A percentile compares a stretch with the other conserved stretches of the same genome.
Evolutionary conservation across 202 grass and related monocot species (phyloP).

Genomic region (Bolboschoenoplectus hybrid): DNA sequence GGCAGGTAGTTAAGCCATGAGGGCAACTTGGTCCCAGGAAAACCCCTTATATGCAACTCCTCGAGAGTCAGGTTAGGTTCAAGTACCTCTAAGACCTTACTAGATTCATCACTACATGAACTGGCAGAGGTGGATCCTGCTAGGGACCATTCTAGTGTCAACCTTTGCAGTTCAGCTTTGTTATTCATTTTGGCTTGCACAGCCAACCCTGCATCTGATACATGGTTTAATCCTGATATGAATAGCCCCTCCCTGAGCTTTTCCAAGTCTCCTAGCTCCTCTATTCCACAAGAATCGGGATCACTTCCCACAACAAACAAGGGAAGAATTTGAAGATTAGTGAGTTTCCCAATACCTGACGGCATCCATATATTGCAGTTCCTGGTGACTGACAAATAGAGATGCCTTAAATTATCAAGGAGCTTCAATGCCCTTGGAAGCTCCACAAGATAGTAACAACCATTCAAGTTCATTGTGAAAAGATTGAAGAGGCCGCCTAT

Average conservation of each 20-base stretch:
- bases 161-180: slow-evolving; percentile 31
- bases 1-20: slow-evolving; percentile 25
- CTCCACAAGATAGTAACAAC: slow-evolving; percentile 38
- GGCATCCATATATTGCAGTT: slow-evolving; percentile 35
- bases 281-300: slow-evolving; percentile 23
- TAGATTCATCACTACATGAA: background rate
- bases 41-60: slow-evolving; percentile 38
- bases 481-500: slow-evolving; percentile 43
- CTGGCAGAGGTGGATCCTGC: background rate
- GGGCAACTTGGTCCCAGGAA: slow-evolving; percentile 33
- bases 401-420: slow-evolving; percentile 45
- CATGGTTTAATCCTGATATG: slow-evolving; percentile 34
- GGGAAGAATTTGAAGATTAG: slow-evolving; percentile 38
- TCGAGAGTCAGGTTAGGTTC: slow-evolving; percentile 34
- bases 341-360: slow-evolving; percentile 37
- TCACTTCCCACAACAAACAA: slow-evolving; percentile 44
- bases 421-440: slow-evolving; percentile 39
- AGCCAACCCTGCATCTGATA: slow-evolving; percentile 10
- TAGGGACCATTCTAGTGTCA: slow-evolving; percentile 38
- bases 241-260: slow-evolving; percentile 37
- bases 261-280: slow-evolving; percentile 24
- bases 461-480: slow-evolving; percentile 44
- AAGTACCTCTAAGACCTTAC: slow-evolving; percentile 33
- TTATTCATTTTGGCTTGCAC: slow-evolving; percentile 32
- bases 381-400: slow-evolving; percentile 15